A percentile compares a stretch with the other conserved stretches of the same genome.
These are phyloP conservation scores for Aphanocladium album DNA, from an alignment of 2,329 filamentous ascomycete species.

Conservation along the genomic window DNA sequence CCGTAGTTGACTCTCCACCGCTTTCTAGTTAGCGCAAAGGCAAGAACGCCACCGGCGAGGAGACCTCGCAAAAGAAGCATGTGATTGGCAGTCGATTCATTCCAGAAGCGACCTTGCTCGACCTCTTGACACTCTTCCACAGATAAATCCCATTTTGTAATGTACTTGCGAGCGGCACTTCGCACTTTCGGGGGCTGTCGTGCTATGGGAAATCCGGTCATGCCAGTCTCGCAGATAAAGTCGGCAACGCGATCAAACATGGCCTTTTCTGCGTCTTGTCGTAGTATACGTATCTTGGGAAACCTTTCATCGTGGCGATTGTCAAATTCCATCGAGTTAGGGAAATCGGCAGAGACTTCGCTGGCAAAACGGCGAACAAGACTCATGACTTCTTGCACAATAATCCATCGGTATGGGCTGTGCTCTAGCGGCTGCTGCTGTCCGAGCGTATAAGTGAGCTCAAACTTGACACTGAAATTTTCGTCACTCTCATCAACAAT, in stretches of 20 bases:
- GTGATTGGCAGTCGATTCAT: background rate
- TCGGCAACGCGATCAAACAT: constrained; percentile 32
- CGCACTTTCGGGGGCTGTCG: constrained; percentile 21
- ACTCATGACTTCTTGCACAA: constrained; percentile 37
- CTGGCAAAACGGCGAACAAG: background rate
- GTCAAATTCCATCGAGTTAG: background rate
- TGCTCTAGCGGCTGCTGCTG: constrained; percentile 44
- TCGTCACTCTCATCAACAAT: constrained; percentile 64
- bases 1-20: constrained; percentile 64
- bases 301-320: background rate
- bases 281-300: background rate
- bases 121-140: background rate
- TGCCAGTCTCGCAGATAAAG: constrained; percentile 25
- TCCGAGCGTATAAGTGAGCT: constrained; percentile 60
- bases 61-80: constrained; percentile 46
- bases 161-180: background rate
- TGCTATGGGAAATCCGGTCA: constrained; percentile 37
- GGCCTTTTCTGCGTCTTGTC: background rate
- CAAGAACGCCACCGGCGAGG: constrained; percentile 49
- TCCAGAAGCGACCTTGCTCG: background rate
- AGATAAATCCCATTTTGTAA: background rate
- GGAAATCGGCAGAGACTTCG: background rate
- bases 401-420: constrained; percentile 49
- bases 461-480: constrained; percentile 55
- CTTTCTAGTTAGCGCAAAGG: constrained; percentile 50